Base-by-base conservation (phyloP, 805 yeast genomes). In the Saccharomycopsis vini region DNA sequence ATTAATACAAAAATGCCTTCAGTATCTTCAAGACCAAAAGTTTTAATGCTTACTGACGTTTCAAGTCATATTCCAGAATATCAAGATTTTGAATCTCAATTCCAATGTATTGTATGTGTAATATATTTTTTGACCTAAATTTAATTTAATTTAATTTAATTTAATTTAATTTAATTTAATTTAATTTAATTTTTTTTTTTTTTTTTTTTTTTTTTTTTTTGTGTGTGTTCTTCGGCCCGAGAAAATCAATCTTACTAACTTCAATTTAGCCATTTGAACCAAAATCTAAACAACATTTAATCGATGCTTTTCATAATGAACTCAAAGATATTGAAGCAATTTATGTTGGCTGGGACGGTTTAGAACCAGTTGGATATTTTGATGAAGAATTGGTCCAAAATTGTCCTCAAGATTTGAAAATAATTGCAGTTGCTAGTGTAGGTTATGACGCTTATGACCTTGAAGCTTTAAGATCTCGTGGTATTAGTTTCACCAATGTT, bases 341-440 rank as follows among this genome's bases (percentile, higher is more conserved):
- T 10, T 79, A 76, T 55, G 78, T 73, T 2, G 79, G 79, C 0
- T 76, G 79, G 73, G 64, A 71, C 24, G 81, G 1, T 74, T 77
- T 49, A 55, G 61, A 26, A 60, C 63, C 30, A 28, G 19, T 2
- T 55, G 80, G 80, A 1, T 80, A 81, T 0, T 66, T 76, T 48
- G 61, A 64, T 1, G 55, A 56, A 23, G 70, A 67, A 3, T 43
- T 77, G 4, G 54, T 75, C 26, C 67, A 62, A 1, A 54, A 59
- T 19, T 67, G 69, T n/a, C 80, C 82, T 1, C 30, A 52, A 1
- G 48, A 59, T 3, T 57, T 79, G 46, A 69, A 71, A 50, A 64
- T 76, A 12, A 62, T 77, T 19, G 63, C 75, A 2, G 61, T 71
- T 30, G 73, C 80, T 46, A 71, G 81, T 3, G 79, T 79, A 13